Base-by-base conservation (phyloP, 306 rosid genomes). In the Lathyrus oleraceus region DNA sequence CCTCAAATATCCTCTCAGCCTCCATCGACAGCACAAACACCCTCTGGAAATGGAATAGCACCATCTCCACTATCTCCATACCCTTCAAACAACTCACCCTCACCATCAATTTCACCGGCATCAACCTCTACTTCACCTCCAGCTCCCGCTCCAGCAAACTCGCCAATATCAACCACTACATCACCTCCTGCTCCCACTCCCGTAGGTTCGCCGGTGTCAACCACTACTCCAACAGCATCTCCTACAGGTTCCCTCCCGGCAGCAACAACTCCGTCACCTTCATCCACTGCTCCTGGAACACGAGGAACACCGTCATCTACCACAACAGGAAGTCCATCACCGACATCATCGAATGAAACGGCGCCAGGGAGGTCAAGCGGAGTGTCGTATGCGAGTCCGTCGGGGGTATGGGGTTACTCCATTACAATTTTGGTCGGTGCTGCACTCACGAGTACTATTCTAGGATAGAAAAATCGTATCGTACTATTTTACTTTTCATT, bases 341-440 rank as follows among this genome's bases (percentile, higher is more conserved):
- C 66, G 3, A 23, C 82, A 0, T 20, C 78, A 1, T 61, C 81
- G 0, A 78, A 74, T 21, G 78, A 47, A 60, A 63, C 82, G 13
- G 1, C 76, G 0, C 58, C 77, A 8, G 19, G 54, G 0, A 4
- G 27, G 2, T 25, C 67, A 20, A 51, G 2, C 25, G 69, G 73
- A 2, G 42, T 27, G 4, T 36, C 69, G 6, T 58, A 68, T 39
- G 5, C 70, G 52, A 21, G 71, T 45, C 83, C 87, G 0, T 40
- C 83, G 19, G 57, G 69, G 21, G 32, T 73, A 45, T 27, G 71
- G 72, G 5, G 51, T 30, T 80, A 73, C 58, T 45, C 64, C 8
- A 32, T 77, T 10, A 78, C 81, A 32, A 19, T 85, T 53, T 8
- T 84, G 68, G 70, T 79, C 16, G 71, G 73, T 49, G 78, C 65